Base-by-base conservation (phyloP, 2,329 filamentous ascomycete species). In the Alternaria consortialis region DNA sequence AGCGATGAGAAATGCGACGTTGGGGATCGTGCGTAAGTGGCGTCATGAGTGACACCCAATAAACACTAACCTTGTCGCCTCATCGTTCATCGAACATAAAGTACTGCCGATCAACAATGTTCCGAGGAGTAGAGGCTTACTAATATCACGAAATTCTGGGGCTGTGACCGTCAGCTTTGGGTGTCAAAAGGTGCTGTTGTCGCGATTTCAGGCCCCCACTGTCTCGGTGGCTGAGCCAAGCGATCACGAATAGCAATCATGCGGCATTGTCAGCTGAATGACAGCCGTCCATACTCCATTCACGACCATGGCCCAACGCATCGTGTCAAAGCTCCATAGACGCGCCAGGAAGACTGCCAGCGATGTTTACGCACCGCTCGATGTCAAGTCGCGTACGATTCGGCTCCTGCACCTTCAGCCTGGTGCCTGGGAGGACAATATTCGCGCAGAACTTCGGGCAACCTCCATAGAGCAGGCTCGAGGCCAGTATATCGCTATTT, bases 401-500 rank as follows among this genome's bases (percentile, higher is more conserved):
- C 59, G 60, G 36, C 36, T 68, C 8, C 20, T 67, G 36, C 50
- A 56, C 23, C 54, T 65, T 15, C 40, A 52, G 25, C 64, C 64
- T 31, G 57, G 62, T 17, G 40, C 32, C 34, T 61, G 60, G 44
- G 29, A 56, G 2, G 52, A 59, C 13, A 57, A 60, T 20, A 58
- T 68, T 29, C 15, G 55, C 29, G 40, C 40, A 27, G 32, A 56
- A 50, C 64, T 67, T 29, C n/a, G 40, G 25, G 43, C 39, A 20
- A 36, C 37, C n/a, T 37, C 64, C 11, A 60, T 67, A 31, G 47
- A 43, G 2, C 42, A 56, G 17, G 60, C 53, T 3, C 54, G 54
- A 47, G 39, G 63, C 12, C 53, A 52, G 11, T 63, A 67, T 13
- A 47, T 59, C 17, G 54, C 64, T 11, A 62, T 68, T 7, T 68